Percentiles rank a stretch among this genome's conserved stretches.
Conservation (phyloP, 176 grass and related monocot species). For the Oryza glumipatula region DNA sequence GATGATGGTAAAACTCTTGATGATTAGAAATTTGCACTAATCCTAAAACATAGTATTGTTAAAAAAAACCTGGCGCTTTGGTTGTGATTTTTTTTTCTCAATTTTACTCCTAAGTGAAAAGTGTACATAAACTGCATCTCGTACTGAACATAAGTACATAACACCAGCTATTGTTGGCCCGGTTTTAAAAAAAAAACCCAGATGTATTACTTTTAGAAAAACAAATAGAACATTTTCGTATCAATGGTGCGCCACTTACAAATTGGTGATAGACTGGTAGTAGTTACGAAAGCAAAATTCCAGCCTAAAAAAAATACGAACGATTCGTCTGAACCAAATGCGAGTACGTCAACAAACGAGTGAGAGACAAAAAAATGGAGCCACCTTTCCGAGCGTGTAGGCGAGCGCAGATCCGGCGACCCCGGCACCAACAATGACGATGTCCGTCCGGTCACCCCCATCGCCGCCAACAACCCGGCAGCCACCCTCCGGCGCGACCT, state of each 20-base stretch:
- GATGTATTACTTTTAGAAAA: too few species aligned
- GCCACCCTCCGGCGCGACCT: conserved; percentile 8
- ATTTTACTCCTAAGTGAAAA: too few species aligned
- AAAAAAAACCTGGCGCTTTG: too few species aligned
- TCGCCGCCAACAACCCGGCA: background rate
- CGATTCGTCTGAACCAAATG: background rate
- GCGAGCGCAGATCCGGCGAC: conserved; percentile 95
- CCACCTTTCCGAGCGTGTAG: conserved; percentile 83
- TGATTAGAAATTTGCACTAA: background rate
- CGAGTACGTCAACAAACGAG: background rate
- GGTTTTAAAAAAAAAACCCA: too few species aligned
- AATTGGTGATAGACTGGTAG: conserved; percentile 16
- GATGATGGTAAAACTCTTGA: background rate
- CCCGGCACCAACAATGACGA: conserved; percentile 90
- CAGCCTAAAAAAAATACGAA: conserved; percentile 8
- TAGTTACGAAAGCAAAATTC: background rate
- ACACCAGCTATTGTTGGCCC: too few species aligned
- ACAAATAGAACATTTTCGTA: background rate
- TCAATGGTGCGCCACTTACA: conserved; percentile 38
- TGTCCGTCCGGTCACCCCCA: conserved; percentile 45
- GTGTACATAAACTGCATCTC: too few species aligned
- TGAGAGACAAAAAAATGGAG: background rate
- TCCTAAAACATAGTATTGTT: too few species aligned
- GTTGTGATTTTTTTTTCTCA: too few species aligned
- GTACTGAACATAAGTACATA: too few species aligned